Evolutionary conservation across 1,284 basidiomycete genomes (phyloP), one percentile per base, ranked within the genome.

Genomic region (Athelia psychrophila): DNA sequence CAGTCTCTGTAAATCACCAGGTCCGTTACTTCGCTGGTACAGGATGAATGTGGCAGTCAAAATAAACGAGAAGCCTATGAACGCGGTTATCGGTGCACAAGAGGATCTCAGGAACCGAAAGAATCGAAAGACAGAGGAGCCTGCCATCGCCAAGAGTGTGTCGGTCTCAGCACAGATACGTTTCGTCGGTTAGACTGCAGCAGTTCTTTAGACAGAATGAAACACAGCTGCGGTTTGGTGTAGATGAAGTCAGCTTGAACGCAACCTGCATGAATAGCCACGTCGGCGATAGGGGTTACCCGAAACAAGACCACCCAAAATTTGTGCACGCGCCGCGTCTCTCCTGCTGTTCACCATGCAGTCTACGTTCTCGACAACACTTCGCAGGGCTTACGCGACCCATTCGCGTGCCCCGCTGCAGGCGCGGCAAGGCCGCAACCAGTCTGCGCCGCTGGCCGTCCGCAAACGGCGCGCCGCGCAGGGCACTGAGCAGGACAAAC

Each of bases 31-130:
- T 6, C 86, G 88, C 64, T 89, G 86, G 61, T 91, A 88, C 33
- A 92, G 79, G 27, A 91, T 73, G 64, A 91, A 89, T 40, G 89
- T 68, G 69, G 84, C 87, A 3, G 83, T 83, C 47, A 94, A 83
- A 25, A 91, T 74, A 54, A 78, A 79, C 18, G 81, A 83, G 68
- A 93, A 88, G 10, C 77, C 74, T 50, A 89, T 62, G 55, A 90
- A 71, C 10, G 84, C 72, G 8, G 80, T 73, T 38, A 85, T 64
- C 2, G 88, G 86, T 3, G 76, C 73, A 55, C 80, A 78, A 27
- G 81, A 70, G 4, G 78, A 79, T 38, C 68, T 67, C 20, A 77
- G 25, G 54, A 70, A 70, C 47, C 77, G 72, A n/a, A 70, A 62
- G 20, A 77, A 33, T 24, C 76, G 72, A 53, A 58, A 60, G 23